Conservation (phyloP, 352 stramenopile species). For the Globisporangium radiosum region DNA sequence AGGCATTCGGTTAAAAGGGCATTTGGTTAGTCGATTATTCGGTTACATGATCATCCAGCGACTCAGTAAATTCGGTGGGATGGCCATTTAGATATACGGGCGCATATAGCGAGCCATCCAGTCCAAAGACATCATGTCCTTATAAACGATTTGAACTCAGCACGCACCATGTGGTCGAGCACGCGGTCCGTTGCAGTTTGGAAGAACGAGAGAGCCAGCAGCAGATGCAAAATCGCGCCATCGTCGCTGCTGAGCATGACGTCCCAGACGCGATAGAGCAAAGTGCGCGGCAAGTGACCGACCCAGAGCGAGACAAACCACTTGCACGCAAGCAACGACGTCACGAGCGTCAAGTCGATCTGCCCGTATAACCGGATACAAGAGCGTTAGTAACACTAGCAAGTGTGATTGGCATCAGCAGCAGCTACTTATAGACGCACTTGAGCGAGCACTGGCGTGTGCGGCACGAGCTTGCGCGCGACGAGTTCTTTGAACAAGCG, state of each 20-base stretch:
- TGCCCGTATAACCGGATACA: constrained; percentile 5
- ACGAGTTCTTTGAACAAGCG: constrained; percentile 55
- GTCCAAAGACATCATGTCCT: too few species aligned
- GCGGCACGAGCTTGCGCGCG: constrained; percentile 39
- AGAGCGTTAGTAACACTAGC: neutral
- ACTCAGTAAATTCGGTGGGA: too few species aligned
- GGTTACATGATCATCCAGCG: too few species aligned
- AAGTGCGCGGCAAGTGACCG: constrained; percentile 34
- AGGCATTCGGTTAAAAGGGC: too few species aligned
- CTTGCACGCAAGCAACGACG: constrained; percentile 64
- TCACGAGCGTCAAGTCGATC: constrained; percentile 50
- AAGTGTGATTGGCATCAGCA: neutral
- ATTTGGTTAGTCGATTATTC: too few species aligned
- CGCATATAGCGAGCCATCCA: too few species aligned
- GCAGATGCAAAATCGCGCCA: constrained; percentile 52
- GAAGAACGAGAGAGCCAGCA: constrained; percentile 55
- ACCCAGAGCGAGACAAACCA: constrained; percentile 77
- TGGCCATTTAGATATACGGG: neutral
- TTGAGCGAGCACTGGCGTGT: constrained; percentile 40
- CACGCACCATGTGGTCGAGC: constrained; percentile 27
- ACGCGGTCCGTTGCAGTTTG: constrained; percentile 34
- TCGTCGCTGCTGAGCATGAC: constrained; percentile 45
- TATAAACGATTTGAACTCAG: neutral
- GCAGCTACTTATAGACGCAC: constrained; percentile 10
- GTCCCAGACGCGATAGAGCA: constrained; percentile 55